Conservation (phyloP, 2,329 filamentous ascomycete genomes). For the Pseudogymnoascus sp. region DNA sequence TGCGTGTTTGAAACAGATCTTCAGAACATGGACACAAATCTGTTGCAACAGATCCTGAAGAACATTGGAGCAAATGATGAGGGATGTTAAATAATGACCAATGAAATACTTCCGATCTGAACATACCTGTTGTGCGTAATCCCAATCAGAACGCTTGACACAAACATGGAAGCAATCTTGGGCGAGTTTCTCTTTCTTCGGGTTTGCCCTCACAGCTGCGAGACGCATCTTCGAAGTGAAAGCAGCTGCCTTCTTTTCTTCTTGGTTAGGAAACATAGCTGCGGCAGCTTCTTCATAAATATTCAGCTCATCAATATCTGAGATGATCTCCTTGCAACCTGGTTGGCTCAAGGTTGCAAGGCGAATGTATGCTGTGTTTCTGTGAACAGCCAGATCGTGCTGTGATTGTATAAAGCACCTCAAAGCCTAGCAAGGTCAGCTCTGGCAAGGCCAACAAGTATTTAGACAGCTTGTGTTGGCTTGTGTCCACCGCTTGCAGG, state of each 20-base stretch:
- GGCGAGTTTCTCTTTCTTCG: slow-evolving; percentile 28
- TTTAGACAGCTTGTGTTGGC: background rate
- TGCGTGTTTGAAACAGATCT: slow-evolving; percentile 19
- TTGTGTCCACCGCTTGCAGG: background rate
- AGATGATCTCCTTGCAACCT: slow-evolving; percentile 20
- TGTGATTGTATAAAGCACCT: slow-evolving; percentile 29
- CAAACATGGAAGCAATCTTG: slow-evolving; percentile 29
- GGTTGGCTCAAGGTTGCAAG: slow-evolving; percentile 24
- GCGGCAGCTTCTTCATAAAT: slow-evolving; percentile 28
- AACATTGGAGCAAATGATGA: background rate
- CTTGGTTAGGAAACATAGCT: slow-evolving; percentile 21
- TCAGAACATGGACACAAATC: background rate
- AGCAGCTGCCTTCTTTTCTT: slow-evolving; percentile 22
- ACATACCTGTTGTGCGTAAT: slow-evolving; percentile 30
- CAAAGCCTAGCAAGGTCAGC: slow-evolving; percentile 25
- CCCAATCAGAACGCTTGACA: slow-evolving; percentile 28
- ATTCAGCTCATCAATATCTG: slow-evolving; percentile 27
- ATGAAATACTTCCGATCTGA: background rate
- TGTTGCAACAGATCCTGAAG: slow-evolving; percentile 19
- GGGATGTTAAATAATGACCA: background rate
- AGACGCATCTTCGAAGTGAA: slow-evolving; percentile 29
- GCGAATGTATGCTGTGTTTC: slow-evolving; percentile 24
- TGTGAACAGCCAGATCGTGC: slow-evolving; percentile 25
- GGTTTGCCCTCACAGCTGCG: slow-evolving; percentile 27
- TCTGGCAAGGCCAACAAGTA: background rate